Evolutionary conservation across 163 green algal species (phyloP).

Genomic region (Picocystis sp.): DNA sequence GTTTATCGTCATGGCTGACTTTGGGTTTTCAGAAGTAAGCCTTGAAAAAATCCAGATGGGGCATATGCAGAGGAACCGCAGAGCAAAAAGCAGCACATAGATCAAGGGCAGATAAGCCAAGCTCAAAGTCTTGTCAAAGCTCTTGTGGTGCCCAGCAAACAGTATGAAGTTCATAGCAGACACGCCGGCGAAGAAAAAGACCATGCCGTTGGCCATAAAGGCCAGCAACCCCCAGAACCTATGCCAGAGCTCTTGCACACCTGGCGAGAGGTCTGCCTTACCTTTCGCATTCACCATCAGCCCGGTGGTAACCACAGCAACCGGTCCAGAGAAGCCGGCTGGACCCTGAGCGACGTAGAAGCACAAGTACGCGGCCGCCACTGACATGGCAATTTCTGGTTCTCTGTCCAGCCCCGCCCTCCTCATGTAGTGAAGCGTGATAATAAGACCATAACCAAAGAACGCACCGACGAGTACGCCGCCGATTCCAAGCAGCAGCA

Average conservation of each 20-base stretch:
- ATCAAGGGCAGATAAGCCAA: conserved; percentile 31
- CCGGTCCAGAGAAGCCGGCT: conserved; percentile 44
- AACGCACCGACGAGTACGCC: too few species aligned
- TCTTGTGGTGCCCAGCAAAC: not conserved
- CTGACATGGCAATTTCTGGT: conserved; percentile 36
- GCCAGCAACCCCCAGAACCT: conserved; percentile 55
- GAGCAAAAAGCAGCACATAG: conserved; percentile 39
- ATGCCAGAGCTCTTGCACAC: not conserved
- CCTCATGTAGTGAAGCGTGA: too few species aligned
- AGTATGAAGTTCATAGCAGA: conserved; percentile 65
- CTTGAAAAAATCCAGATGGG: conserved; percentile 18
- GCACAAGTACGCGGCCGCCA: conserved; percentile 52
- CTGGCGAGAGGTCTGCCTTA: conserved; percentile 42
- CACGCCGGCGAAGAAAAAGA: conserved; percentile 78
- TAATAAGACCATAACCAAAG: too few species aligned
- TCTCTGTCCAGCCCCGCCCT: too few species aligned
- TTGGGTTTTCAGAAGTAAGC: not conserved
- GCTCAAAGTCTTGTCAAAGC: not conserved
- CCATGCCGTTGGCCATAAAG: conserved; percentile 61
- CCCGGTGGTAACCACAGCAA: conserved; percentile 66
- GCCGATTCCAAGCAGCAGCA: too few species aligned
- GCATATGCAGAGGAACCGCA: conserved; percentile 28
- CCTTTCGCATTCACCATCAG: conserved; percentile 54
- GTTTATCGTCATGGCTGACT: not conserved
- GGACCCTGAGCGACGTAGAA: conserved; percentile 45